Evolutionary conservation across 2,329 filamentous ascomycete genomes (phyloP), one percentile per base, ranked within the genome.

Genomic region (Graphilbum fragrans): DNA sequence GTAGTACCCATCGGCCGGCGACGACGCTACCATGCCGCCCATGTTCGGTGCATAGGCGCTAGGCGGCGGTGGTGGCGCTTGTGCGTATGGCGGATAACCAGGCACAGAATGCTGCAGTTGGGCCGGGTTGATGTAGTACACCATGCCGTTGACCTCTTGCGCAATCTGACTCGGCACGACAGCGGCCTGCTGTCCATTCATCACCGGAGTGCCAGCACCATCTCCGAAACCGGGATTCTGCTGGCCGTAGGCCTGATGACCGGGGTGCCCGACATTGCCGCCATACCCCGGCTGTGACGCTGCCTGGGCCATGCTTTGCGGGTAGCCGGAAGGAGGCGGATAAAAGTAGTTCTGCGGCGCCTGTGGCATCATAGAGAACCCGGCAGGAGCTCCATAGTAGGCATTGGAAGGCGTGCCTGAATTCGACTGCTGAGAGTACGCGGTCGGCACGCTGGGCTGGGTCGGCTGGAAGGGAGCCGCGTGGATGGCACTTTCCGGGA

Each of bases 81-180:
- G 64, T 19, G 31, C 22, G 47, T 70, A 73, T 1, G 62, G 43
- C 23, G 66, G 62, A 48, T 73, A 75, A 18, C 58, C 52, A 38
- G 64, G 56, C 48, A 74, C 64, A 1, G 72, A 63, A 21, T 75
- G 66, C 37, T 75, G 66, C 37, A 88, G 65, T 55, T 87, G 81
- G n/a, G 79, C 72, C 8, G 85, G 72, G 55, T 94, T 84, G 53
- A 87, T 88, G 58, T 94, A 98, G 60, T 94, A 96, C 1, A 94
- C 87, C 74, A 93, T 96, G 47, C 92, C 92, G 51, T 94, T 94
- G 48, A 81, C 80, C 64, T 96, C 90, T 58, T 95, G 88, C 0
- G 86, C 86, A 37, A 82, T 73, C 34, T 77, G 58, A 48, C 67
- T 73, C 17, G 66, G 53, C 18, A 82, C 72, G 43, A 74, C 74